Base-by-base conservation (phyloP, 495 filamentous ascomycete species). In the Hyaloscypha bicolor region DNA sequence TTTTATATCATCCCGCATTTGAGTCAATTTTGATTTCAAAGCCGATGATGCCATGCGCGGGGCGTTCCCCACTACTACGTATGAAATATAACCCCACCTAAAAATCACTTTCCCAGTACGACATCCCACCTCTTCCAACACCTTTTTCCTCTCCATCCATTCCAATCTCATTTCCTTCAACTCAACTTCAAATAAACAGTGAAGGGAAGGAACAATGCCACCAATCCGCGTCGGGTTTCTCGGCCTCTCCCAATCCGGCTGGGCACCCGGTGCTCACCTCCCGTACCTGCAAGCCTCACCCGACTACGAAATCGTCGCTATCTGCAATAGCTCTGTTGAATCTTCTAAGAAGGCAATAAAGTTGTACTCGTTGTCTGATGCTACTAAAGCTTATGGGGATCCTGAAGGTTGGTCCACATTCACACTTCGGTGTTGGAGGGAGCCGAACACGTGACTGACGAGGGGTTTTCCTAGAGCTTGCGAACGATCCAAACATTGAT, bases 191-290 rank as follows among this genome's bases (percentile, higher is more conserved):
- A 25, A 25, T 25, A 25, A 25, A 25, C 25, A 1, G 2, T 16
- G 29, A 29, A 56, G 9, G 22, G 29, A 12, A 14, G 16, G 29
- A 29, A 56, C 12, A 32, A 85, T 85, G 81, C 70, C 81, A 32
- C 83, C 78, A 51, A 84, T 87, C 68, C 80, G 84, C 63, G 71
- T 87, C 48, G 87, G 78, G 55, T 75, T 90, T 62, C 82, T 89
- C 68, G 87, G 87, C 19, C 86, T 88, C 73, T 86, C 83, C 0
- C 72, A 79, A 52, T 61, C 75, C 9, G 79, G 80, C 30, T 89
- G 86, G 87, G 83, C 86, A 1, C 75, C 76, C n/a, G 42, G 65
- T 12, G 86, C 82, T 45, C 88, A 89, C 71, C 76, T 90, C 1
- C 82, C 85, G 5, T 86, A 83, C 75, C 82, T 88, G 14, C 63